These are phyloP conservation scores for Gentiana macrophylla DNA, from an alignment of 257 asterid species.

Conservation along the genomic window DNA sequence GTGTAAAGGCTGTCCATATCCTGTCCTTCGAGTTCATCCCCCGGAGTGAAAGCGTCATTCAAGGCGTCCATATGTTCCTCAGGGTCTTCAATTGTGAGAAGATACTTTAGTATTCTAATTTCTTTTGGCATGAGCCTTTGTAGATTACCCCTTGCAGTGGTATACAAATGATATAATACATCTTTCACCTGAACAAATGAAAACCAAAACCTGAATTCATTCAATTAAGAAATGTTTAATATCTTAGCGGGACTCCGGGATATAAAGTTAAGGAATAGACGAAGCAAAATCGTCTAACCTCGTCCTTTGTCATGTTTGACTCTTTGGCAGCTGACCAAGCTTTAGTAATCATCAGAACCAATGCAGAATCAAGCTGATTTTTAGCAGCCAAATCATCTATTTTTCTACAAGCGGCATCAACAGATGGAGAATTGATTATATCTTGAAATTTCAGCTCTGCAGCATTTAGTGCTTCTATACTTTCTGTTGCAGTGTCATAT, in stretches of 20 bases:
- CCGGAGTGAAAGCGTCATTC: constrained; percentile 86
- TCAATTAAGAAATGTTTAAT: no score
- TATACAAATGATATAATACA: constrained; percentile 63
- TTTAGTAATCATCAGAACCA: constrained; percentile 78
- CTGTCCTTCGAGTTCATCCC: constrained; percentile 70
- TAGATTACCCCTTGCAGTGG: constrained; percentile 59
- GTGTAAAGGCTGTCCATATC: constrained; percentile 73
- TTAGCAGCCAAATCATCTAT: constrained; percentile 80
- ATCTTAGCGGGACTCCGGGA: no score
- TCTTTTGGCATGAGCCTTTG: constrained; percentile 93
- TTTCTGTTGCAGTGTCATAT: constrained; percentile 67
- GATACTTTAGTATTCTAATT: constrained; percentile 74
- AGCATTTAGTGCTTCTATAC: constrained; percentile 57
- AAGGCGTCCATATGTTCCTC: constrained; percentile 65
- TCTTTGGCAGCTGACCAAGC: constrained; percentile 99
- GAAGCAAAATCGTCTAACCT: constrained; percentile 31
- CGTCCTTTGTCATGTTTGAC: constrained; percentile 70
- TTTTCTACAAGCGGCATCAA: constrained; percentile 83
- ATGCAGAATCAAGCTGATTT: constrained; percentile 79
- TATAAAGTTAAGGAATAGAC: no score
- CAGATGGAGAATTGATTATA: constrained; percentile 74
- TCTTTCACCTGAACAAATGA: constrained; percentile 57
- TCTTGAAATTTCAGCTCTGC: constrained; percentile 89
- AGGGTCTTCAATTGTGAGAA: constrained; percentile 76
- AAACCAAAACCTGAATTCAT: not conserved